phyloP scores from a whole-genome alignment of 2,329 filamentous ascomycete genomes.

The Cladosporium sp. region DNA sequence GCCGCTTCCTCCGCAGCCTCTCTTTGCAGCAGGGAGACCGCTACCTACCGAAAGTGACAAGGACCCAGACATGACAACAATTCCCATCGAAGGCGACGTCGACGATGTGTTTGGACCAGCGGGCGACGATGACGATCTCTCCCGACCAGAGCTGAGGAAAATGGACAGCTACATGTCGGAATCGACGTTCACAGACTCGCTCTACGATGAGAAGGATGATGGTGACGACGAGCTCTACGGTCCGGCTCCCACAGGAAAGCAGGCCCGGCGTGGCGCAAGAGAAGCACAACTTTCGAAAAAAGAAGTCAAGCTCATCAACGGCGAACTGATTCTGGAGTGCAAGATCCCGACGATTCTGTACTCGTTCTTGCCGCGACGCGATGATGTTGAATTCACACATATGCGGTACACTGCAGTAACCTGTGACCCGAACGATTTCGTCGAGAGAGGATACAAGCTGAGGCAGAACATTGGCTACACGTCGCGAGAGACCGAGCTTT shows the following conservation, averaged over 20 bases:
- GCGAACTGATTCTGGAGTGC: conserved; percentile 94
- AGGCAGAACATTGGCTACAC: conserved; percentile 84
- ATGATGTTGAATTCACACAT: conserved; percentile 94
- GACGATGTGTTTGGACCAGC: conserved; percentile 61
- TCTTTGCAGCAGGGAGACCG: conserved; percentile 60
- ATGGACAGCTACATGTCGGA: conserved; percentile 59
- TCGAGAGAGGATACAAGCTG: conserved; percentile 80
- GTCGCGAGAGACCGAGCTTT: conserved; percentile 82
- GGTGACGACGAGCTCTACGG: conserved; percentile 60
- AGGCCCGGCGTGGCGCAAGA: conserved; percentile 79
- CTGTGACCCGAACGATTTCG: conserved; percentile 87
- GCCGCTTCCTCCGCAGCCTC: conserved; percentile 79
- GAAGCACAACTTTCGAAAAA: conserved; percentile 85
- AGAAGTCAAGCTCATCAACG: conserved; percentile 93
- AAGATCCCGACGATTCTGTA: conserved; percentile 98
- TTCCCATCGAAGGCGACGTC: conserved; percentile 55
- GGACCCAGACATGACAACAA: conserved; percentile 58
- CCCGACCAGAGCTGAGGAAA: conserved; percentile 52
- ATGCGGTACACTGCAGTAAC: conserved; percentile 98
- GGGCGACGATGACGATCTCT: conserved; percentile 47
- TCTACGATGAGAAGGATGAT: conserved; percentile 54
- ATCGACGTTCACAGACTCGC: conserved; percentile 53
- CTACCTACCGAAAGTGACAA: conserved; percentile 35
- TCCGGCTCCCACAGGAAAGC: conserved; percentile 77
- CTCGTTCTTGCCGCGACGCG: conserved; percentile 87